phyloP scores from a whole-genome alignment of 345 rosid genomes.

The Pelargonium nanum region DNA sequence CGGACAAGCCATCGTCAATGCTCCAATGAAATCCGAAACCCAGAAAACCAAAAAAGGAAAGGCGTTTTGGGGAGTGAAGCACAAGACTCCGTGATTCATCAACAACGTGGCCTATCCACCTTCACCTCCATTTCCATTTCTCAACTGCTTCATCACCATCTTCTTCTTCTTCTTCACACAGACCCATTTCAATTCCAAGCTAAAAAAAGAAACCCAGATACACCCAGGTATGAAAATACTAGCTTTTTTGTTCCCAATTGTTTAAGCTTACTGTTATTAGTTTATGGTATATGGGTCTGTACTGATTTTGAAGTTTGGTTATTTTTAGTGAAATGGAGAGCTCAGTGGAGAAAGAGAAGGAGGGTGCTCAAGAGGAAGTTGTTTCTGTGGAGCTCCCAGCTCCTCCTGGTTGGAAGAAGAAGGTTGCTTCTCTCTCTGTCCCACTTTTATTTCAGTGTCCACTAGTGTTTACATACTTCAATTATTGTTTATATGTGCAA shows the following conservation, averaged over 20 bases:
- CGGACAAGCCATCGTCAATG: not conserved
- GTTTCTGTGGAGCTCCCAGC: slow-evolving; percentile 21
- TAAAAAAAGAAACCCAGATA: too few species aligned
- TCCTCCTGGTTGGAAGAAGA: slow-evolving; percentile 31
- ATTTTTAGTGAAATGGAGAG: slow-evolving; percentile 24
- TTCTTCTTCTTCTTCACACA: not conserved
- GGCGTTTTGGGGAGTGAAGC: not conserved
- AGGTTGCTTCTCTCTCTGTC: slow-evolving; percentile 8
- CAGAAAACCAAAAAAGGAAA: too few species aligned
- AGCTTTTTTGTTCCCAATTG: too few species aligned
- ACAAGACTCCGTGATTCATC: not conserved
- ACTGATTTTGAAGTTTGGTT: slow-evolving; percentile 3
- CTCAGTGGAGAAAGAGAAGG: slow-evolving; percentile 11
- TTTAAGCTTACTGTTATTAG: too few species aligned
- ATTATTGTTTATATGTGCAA: not conserved
- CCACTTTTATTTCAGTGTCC: too few species aligned
- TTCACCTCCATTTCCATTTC: not conserved
- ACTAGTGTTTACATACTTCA: too few species aligned
- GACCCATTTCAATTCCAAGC: not conserved
- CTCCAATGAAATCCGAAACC: not conserved
- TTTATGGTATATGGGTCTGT: too few species aligned
- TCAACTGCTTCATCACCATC: not conserved
- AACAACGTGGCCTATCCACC: not conserved
- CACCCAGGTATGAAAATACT: not conserved
- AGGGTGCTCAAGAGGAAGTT: not conserved